Evolutionary conservation across 2,329 filamentous ascomycete genomes (phyloP).

Genomic region (Plectosphaerella cucumerina): DNA sequence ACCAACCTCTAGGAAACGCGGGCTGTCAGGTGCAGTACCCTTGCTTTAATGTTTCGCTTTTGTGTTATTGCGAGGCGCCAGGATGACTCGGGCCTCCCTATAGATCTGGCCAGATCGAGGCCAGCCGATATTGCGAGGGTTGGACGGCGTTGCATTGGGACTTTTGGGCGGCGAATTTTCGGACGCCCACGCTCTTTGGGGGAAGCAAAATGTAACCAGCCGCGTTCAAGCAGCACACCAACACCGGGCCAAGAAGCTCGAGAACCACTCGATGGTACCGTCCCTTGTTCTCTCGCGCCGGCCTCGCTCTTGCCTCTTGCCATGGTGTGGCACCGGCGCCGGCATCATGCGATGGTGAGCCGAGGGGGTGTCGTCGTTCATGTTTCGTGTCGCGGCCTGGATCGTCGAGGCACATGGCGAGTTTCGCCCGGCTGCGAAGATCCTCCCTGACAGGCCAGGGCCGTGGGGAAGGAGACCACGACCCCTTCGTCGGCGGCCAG

Average conservation of each 20-base stretch:
- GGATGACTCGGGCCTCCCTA: too few species aligned
- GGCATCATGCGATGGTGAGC: neutral
- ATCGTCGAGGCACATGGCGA: neutral
- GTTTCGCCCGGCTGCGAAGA: neutral
- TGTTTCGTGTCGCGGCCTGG: constrained; percentile 2
- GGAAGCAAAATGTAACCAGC: too few species aligned
- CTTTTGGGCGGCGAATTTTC: too few species aligned
- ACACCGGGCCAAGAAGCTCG: too few species aligned
- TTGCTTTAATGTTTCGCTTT: neutral
- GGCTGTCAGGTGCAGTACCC: neutral
- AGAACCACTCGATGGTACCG: neutral
- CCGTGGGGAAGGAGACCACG: too few species aligned
- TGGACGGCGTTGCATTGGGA: neutral
- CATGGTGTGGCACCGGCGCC: neutral
- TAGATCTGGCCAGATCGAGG: too few species aligned
- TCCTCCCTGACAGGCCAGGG: neutral
- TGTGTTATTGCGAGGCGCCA: neutral
- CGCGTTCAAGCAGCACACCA: too few species aligned
- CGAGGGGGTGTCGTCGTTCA: neutral
- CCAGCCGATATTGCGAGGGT: neutral
- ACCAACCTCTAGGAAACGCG: too few species aligned
- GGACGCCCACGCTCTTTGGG: too few species aligned
- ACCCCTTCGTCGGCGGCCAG: neutral
- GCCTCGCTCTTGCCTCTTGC: neutral
- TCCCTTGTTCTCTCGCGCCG: neutral